phyloP scores from a whole-genome alignment of 208 protist species.

The Wallacemonas collosoma region DNA sequence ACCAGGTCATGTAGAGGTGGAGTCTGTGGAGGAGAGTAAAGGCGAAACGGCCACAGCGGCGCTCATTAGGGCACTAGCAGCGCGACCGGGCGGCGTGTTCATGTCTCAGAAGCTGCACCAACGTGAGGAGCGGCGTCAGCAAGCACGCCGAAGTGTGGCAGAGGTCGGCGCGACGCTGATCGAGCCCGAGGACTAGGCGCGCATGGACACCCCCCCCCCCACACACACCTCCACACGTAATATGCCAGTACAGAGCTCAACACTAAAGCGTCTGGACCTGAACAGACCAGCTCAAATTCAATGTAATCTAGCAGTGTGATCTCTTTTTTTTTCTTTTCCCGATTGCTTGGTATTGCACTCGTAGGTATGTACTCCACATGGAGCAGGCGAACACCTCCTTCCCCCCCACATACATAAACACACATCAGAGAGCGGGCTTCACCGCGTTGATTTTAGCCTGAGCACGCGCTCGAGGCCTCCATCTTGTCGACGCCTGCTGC shows the following conservation, averaged over 20 bases:
- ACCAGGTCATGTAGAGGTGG: background rate
- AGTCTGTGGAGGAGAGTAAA: background rate
- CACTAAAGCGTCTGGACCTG: background rate
- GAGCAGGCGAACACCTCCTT: no score
- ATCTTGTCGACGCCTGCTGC: no score
- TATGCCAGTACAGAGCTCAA: background rate
- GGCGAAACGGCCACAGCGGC: conserved; percentile 11
- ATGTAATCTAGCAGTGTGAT: no score
- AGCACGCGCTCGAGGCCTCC: no score
- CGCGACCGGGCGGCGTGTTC: background rate
- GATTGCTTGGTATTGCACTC: background rate
- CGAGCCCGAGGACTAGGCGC: background rate
- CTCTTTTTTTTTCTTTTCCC: conserved; percentile 15
- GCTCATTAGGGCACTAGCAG: background rate
- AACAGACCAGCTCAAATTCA: no score
- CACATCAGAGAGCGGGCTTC: background rate
- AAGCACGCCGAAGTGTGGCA: conserved; percentile 4
- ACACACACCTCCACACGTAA: background rate
- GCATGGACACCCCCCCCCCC: background rate
- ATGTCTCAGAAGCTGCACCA: background rate
- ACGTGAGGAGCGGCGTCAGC: background rate
- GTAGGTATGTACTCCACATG: no score
- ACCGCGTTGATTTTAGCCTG: no score
- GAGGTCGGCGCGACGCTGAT: background rate
- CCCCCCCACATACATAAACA: background rate